Base-by-base conservation (phyloP, 805 yeast species). In the Pichia pseudocactophila region DNA sequence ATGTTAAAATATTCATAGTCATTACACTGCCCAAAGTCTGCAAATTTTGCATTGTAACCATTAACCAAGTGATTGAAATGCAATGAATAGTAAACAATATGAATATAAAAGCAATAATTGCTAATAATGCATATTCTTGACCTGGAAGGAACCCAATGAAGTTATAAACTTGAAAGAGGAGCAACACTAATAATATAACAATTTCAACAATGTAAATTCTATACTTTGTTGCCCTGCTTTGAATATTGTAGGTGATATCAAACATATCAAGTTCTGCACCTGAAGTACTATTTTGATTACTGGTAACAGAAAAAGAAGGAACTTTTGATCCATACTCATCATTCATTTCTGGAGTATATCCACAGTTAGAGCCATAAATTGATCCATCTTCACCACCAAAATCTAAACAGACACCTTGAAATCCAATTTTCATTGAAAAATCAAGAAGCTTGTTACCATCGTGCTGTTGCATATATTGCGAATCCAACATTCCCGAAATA, bases 291-390 rank as follows among this genome's bases (percentile, higher is more conserved):
- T 39, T 42, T 10, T 28, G 27, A 8, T 43, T 38, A 19, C 36
- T 38, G 4, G 43, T 45, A n/a, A 47, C 37, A 2, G 48, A 42
- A 34, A 47, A 47, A 4, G 46, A 45, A 4, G 50, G 50, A 15
- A 47, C 48, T 18, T 41, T 27, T 11, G 25, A 11, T 12, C 25
- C 15, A 30, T 47, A 47, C 2, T 28, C 19, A 18, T 18, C 30
- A 25, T 42, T 40, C 28, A 47, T 47, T 19, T 47, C 48, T 4
- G 33, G 9, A 5, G 44, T 45, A 33, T 47, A 47, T 12, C 48
- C 50, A 41, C 50, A 47, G 9, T 30, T 35, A 28, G 36, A 16
- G 19, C 34, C 46, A 26, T 32, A 19, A 7, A 28, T n/a, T 2
- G 37, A 38, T 9, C 31, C 15, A 26, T 26, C 15, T 18, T 36